These are phyloP conservation scores for Evansstolkia leycettana DNA, from an alignment of 495 filamentous ascomycete species.

Conservation along the genomic window DNA sequence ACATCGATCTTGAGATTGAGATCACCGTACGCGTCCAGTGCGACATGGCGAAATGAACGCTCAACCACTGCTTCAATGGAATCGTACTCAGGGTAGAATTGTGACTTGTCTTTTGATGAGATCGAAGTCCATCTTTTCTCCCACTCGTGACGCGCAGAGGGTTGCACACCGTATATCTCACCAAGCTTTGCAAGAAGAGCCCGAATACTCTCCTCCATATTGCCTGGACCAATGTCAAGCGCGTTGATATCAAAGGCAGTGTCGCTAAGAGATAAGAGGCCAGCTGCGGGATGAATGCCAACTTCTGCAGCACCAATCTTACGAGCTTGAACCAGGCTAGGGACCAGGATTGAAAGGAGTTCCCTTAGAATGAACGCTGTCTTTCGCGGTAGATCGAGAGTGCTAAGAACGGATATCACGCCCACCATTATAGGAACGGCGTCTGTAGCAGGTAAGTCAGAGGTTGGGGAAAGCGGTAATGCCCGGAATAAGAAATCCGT, in stretches of 20 bases:
- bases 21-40: conserved; percentile 31
- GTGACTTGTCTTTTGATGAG: conserved; percentile 4
- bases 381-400: conserved; percentile 67
- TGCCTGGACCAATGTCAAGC: conserved; percentile 60
- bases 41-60: conserved; percentile 27
- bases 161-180: conserved; percentile 35
- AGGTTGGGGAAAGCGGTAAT: conserved; percentile 45
- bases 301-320: conserved; percentile 89
- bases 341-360: conserved; percentile 68
- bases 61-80: conserved; percentile 31
- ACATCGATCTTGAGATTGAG: conserved; percentile 69
- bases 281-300: conserved; percentile 88
- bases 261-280: conserved; percentile 51
- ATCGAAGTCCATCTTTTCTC: conserved; percentile 18
- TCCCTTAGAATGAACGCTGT: conserved; percentile 80
- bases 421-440: conserved; percentile 67
- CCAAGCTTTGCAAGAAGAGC: conserved; percentile 43
- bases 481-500: conserved; percentile 57
- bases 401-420: conserved; percentile 68
- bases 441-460: conserved; percentile 57
- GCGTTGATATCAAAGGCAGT: conserved; percentile 44
- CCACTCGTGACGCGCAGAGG: conserved; percentile 24
- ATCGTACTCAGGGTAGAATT: conserved; percentile 21
- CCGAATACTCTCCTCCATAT: conserved; percentile 62
- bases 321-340: conserved; percentile 78